A percentile compares a stretch with the other conserved stretches of the same genome.
phyloP scores from a whole-genome alignment of 2,329 filamentous ascomycete species.

The Aspergillus sp. region DNA sequence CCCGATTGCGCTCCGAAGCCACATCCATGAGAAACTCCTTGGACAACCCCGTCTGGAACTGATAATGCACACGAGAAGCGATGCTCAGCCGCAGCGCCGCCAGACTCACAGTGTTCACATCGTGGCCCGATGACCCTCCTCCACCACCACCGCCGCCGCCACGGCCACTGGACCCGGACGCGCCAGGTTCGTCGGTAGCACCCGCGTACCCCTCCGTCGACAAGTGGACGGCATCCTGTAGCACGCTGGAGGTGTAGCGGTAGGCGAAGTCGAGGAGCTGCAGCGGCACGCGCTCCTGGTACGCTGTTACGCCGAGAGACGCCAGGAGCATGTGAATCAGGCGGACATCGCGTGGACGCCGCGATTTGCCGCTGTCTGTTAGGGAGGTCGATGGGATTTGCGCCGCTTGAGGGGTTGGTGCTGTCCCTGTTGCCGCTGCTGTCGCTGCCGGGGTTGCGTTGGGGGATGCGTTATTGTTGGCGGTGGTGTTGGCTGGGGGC shows the following conservation, averaged over 20 bases:
- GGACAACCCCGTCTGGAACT: slow-evolving; percentile 51
- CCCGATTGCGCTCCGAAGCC: slow-evolving; percentile 47
- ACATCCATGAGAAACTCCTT: slow-evolving; percentile 56
- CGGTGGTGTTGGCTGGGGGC: slow-evolving; percentile 11
- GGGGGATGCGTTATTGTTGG: slow-evolving; percentile 13
- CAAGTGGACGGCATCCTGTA: slow-evolving; percentile 46
- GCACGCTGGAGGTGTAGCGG: slow-evolving; percentile 45
- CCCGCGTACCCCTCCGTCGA: slow-evolving; percentile 44
- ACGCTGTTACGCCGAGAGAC: slow-evolving; percentile 41
- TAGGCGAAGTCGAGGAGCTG: slow-evolving; percentile 47
- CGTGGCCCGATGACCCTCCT: slow-evolving; percentile 23
- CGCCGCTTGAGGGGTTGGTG: slow-evolving; percentile 22
- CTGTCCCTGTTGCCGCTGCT: slow-evolving; percentile 10
- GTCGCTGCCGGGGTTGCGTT: slow-evolving; percentile 7
- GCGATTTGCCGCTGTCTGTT: slow-evolving; percentile 40
- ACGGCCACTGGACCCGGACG: slow-evolving; percentile 18
- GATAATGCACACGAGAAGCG: slow-evolving; percentile 50
- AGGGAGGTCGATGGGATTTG: slow-evolving; percentile 37
- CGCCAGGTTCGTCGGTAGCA: slow-evolving; percentile 22
- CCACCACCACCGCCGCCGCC: slow-evolving; percentile 24
- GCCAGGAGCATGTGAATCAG: slow-evolving; percentile 45
- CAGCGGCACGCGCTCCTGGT: slow-evolving; percentile 46
- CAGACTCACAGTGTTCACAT: slow-evolving; percentile 47
- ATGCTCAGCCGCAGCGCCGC: slow-evolving; percentile 54
- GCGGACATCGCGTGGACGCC: slow-evolving; percentile 43